Evolutionary conservation across 768 basidiomycete species (phyloP), one percentile per base, ranked within the genome.

Genomic region (Mrakia blollopis): DNA sequence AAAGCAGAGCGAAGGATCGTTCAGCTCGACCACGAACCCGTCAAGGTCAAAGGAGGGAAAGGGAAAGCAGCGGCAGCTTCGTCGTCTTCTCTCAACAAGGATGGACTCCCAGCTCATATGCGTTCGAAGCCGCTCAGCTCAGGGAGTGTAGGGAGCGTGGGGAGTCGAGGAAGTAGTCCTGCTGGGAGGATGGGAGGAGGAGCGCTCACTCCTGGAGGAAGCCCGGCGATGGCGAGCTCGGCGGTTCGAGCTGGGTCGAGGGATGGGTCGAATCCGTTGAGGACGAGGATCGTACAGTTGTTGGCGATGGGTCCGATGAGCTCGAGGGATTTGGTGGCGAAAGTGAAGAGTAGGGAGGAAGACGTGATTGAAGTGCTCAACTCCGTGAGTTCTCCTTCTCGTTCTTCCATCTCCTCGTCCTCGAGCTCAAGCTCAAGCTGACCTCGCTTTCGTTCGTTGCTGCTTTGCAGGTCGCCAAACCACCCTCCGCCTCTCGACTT

Each of bases 281-380:
- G 69, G 18, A 72, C 70, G 44, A 62, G 76, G n/a, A 47, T 77
- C 35, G 25, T 77, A 4, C 76, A 77, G 35, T 61, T 77, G 61
- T 69, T 77, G 32, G 76, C 76, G 16, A 57, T 77, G 30, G 76
- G 76, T 9, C 76, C 70, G 23, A 61, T 77, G 10, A 54, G 52
- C 32, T 63, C 37, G 14, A 72, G 47, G 50, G 57, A 77, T 61
- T 39, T 77, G n/a, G 28, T 16, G 18, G 5, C 28, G 10, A 77
- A 52, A 50, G 76, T 77, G 30, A 61, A 60, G 28, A 70, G 54
- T 8, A 41, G 32, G 25, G 76, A 77, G 30, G 44, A 44, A 7
- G 52, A 72, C 50, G 62, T 77, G 21, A 3, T 18, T 13, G 54
- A 50, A 28, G 69, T 77, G 23, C 62, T 77, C 25, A 23, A 28